Conservation (phyloP, 2,329 filamentous ascomycete species). For the Apiospora koreana region DNA sequence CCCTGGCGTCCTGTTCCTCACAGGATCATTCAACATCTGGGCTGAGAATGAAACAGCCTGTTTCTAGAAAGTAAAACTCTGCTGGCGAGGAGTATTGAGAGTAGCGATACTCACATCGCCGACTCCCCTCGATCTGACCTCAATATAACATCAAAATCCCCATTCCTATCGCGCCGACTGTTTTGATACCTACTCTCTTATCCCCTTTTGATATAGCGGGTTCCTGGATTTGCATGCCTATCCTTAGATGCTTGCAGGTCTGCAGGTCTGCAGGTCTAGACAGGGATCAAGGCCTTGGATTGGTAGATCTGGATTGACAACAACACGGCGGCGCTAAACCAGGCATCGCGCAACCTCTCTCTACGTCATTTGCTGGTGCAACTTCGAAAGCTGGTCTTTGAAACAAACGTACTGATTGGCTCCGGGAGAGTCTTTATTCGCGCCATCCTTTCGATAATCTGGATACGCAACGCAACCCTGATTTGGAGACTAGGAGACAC, state of each 20-base stretch:
- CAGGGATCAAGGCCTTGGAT: slow-evolving; percentile 3
- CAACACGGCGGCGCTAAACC: not conserved
- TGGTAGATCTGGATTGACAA: slow-evolving; percentile 3
- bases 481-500: no score
- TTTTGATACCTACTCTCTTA: not conserved
- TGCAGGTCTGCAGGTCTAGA: not conserved
- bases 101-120: not conserved
- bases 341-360: not conserved
- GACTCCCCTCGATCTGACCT: not conserved
- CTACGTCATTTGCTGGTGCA: slow-evolving; percentile 5
- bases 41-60: not conserved
- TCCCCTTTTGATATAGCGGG: not conserved
- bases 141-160: not conserved
- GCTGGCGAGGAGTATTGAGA: not conserved
- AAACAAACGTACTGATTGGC: not conserved
- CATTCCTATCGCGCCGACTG: not conserved
- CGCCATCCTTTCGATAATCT: not conserved
- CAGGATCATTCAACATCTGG: not conserved
- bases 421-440: not conserved
- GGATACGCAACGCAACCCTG: not conserved
- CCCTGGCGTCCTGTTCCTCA: not conserved
- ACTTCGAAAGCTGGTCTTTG: not conserved
- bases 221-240: not conserved
- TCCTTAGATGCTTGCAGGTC: no score
- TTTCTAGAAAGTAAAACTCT: not conserved